A percentile compares a stretch with the other conserved stretches of the same genome.
phyloP scores from a whole-genome alignment of 2,329 filamentous ascomycete genomes.

The Sporothrix brasiliensis region DNA sequence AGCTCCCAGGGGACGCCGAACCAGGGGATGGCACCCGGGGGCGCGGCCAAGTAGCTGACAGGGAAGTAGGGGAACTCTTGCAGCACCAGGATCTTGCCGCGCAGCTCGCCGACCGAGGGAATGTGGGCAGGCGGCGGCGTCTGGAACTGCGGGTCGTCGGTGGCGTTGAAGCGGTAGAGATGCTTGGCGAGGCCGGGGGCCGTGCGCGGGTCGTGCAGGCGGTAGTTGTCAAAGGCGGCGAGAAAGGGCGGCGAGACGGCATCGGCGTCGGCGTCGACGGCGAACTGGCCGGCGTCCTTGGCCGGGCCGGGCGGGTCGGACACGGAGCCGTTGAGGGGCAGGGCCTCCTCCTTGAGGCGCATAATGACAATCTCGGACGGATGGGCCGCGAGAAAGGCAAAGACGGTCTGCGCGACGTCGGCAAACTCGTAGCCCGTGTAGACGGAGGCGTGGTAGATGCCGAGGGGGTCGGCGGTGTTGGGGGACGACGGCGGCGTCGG shows the following conservation, averaged over 20 bases:
- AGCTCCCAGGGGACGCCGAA: slow-evolving; percentile 52
- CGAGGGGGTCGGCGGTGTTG: slow-evolving; percentile 42
- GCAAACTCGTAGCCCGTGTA: slow-evolving; percentile 52
- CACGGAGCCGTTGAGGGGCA: slow-evolving; percentile 40
- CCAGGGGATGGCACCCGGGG: slow-evolving; percentile 29
- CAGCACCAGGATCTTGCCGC: slow-evolving; percentile 52
- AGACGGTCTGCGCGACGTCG: slow-evolving; percentile 50
- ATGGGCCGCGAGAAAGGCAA: slow-evolving; percentile 50
- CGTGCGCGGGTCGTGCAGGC: slow-evolving; percentile 44
- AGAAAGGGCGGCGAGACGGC: slow-evolving; percentile 40
- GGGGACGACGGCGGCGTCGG: neutral
- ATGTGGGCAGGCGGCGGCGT: slow-evolving; percentile 37
- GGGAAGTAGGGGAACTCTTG: slow-evolving; percentile 49
- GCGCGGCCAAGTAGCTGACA: slow-evolving; percentile 18
- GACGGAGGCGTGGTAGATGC: slow-evolving; percentile 52
- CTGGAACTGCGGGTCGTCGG: slow-evolving; percentile 37
- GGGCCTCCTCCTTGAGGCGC: slow-evolving; percentile 55
- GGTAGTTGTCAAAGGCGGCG: slow-evolving; percentile 50
- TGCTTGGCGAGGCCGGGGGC: slow-evolving; percentile 44
- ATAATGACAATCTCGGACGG: slow-evolving; percentile 54
- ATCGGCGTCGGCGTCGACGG: neutral
- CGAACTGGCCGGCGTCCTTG: neutral
- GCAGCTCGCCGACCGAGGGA: slow-evolving; percentile 51
- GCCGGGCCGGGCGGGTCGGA: slow-evolving; percentile 30
- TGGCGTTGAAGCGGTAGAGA: slow-evolving; percentile 40